Evolutionary conservation across 805 yeast genomes (phyloP).

Genomic region (Cyberlindnera xylosilytica): DNA sequence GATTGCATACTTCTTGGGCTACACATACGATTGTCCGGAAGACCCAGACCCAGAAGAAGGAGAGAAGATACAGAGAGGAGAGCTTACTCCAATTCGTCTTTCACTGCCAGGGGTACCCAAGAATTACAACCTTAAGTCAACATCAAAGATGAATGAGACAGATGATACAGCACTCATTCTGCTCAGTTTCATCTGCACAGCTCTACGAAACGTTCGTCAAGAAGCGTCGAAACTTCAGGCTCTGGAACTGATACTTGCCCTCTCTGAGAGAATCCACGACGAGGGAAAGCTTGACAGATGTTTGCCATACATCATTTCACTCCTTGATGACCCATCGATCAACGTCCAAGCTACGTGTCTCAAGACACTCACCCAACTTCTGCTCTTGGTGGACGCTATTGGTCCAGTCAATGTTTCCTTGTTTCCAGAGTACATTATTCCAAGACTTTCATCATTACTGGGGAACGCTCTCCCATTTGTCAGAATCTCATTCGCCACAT

Average conservation of each 20-base stretch:
- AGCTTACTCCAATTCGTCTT: slow-evolving; percentile 36
- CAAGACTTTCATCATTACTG: slow-evolving; percentile 52
- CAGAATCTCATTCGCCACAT: slow-evolving; percentile 65
- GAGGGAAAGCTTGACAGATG: slow-evolving; percentile 84
- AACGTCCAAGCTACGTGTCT: slow-evolving; percentile 69
- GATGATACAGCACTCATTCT: slow-evolving; percentile 55
- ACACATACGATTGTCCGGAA: slow-evolving; percentile 23
- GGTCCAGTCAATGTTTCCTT: slow-evolving; percentile 73
- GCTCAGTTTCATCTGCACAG: slow-evolving; percentile 54
- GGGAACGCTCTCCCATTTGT: slow-evolving; percentile 43
- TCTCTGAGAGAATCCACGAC: slow-evolving; percentile 75
- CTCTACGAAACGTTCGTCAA: slow-evolving; percentile 56
- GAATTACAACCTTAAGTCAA: slow-evolving; percentile 40
- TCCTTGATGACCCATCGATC: slow-evolving; percentile 65
- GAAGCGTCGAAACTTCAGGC: slow-evolving; percentile 64
- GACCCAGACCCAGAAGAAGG: slow-evolving; percentile 4
- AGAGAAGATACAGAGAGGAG: slow-evolving; percentile 11
- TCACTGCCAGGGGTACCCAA: slow-evolving; percentile 51
- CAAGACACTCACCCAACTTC: slow-evolving; percentile 60
- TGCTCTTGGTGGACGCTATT: slow-evolving; percentile 58
- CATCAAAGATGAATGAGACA: slow-evolving; percentile 29
- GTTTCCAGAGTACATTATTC: slow-evolving; percentile 80
- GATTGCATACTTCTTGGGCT: slow-evolving; percentile 40
- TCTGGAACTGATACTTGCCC: slow-evolving; percentile 69
- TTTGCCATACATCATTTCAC: slow-evolving; percentile 72